Percentiles rank a stretch among this genome's conserved stretches.
These are phyloP conservation scores for Talaromyces sp. DNA, from an alignment of 2,329 filamentous ascomycete species.

Conservation along the genomic window DNA sequence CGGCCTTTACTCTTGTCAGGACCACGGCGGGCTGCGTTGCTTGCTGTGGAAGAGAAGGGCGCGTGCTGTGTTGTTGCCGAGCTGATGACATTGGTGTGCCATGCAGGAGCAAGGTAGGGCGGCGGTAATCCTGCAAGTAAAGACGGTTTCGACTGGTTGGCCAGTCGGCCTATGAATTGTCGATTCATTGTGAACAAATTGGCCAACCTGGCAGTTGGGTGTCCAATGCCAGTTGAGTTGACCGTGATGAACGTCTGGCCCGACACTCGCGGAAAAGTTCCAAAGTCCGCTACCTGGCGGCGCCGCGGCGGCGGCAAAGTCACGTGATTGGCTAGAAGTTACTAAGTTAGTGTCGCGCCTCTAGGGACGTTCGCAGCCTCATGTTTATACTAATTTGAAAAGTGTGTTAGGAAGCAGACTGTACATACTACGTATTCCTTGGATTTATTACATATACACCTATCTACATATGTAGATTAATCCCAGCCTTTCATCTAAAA, in stretches of 20 bases:
- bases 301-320: not conserved
- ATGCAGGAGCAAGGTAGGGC: conserved; percentile 40
- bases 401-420: not conserved
- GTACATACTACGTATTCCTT: not conserved
- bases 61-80: conserved; percentile 27
- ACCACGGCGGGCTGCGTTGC: conserved; percentile 43
- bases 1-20: conserved; percentile 76
- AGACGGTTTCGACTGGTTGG: conserved; percentile 28
- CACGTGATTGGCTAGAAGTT: not conserved
- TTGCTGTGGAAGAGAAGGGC: conserved; percentile 52
- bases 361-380: not conserved
- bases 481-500: not conserved
- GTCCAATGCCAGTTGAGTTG: not conserved
- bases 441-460: not conserved
- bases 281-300: not conserved
- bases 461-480: too few relatives aligned
- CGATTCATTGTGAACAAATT: conserved; percentile 29
- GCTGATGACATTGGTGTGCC: conserved; percentile 31
- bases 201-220: not conserved
- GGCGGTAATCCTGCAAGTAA: conserved; percentile 37
- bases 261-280: not conserved
- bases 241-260: not conserved
- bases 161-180: conserved; percentile 28
- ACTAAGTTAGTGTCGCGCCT: not conserved
- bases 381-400: not conserved